Evolutionary conservation across 805 yeast species (phyloP).

Genomic region (Wickerhamomyces alni): DNA sequence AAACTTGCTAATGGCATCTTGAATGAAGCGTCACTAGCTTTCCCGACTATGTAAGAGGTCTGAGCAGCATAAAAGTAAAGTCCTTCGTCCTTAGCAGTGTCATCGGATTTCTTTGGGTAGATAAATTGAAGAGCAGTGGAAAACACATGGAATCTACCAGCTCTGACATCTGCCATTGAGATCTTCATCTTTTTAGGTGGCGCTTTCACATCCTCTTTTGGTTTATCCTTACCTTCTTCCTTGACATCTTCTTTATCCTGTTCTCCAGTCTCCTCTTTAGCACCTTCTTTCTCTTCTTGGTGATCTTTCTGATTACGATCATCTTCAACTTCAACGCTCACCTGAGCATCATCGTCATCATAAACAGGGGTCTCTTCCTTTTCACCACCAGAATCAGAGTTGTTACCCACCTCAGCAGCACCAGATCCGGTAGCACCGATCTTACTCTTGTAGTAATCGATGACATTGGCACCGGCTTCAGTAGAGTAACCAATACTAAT

Average conservation of each 20-base stretch:
- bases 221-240: not conserved
- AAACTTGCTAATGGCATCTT: conserved; percentile 2
- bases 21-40: conserved; percentile 10
- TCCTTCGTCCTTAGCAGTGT: conserved; percentile 18
- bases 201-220: not conserved
- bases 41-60: conserved; percentile 8
- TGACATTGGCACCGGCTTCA: conserved; percentile 10
- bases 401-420: conserved; percentile 7
- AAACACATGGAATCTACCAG: conserved; percentile 12
- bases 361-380: not conserved
- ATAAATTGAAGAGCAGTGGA: conserved; percentile 12
- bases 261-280: not conserved
- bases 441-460: conserved; percentile 18
- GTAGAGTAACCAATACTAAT: conserved; percentile 5
- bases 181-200: conserved; percentile 2
- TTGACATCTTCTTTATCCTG: not conserved
- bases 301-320: not conserved
- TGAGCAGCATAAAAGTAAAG: conserved; percentile 11
- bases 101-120: conserved; percentile 6
- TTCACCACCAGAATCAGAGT: not conserved
- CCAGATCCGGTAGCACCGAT: conserved; percentile 6
- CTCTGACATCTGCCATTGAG: conserved; percentile 16
- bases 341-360: not conserved
- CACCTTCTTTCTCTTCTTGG: not conserved
- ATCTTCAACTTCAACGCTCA: not conserved